Base-by-base conservation (phyloP, 2,329 filamentous ascomycete species). In the Tolypocladium cylindrosporum region DNA sequence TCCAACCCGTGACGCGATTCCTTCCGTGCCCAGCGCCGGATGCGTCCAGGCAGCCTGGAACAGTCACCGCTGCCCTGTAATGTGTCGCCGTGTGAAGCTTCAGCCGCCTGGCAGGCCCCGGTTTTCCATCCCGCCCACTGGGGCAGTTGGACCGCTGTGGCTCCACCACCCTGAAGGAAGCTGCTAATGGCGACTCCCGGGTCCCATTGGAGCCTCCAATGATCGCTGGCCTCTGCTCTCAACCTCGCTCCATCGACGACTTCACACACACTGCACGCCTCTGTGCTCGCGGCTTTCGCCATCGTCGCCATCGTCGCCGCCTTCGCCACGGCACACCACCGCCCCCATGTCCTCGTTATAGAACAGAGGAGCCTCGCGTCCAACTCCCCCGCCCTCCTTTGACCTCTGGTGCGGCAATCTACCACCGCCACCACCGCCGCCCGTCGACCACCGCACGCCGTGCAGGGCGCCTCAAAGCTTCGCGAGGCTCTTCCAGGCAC, bases 311-410 rank as follows among this genome's bases (percentile, higher is more conserved):
- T 42, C 36, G 55, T 27, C 52, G 52, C 58, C 55, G 36, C 42
- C 54, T n/a, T 37, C 41, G 31, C 51, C 37, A 54, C 57, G 54
- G 58, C 62, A 61, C 66, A 63, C 58, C 27, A 58, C 59, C 58
- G 60, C 62, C 60, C 67, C 62, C 65, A 72, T 73, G 71, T 66
- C 55, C 63, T 64, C 61, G 65, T 73, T 70, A 71, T 73, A 73
- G 69, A 67, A 68, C 66, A 69, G 62, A 51, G 48, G 48, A 51
- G 48, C 48, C 48, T 51, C 48, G 48, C 48, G 48, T 51, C 31
- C 48, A 21, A 4, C 48, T 5, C 34, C 27, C 48, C 62, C 41
- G n/a, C 39, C 36, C 13, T 55, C 61, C 60, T 60, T 58, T 60
- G 60, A 60, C 56, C 56, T 57, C 55, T 62, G 56, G 57, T 56